Base-by-base conservation (phyloP, 1,139 yeast genomes). In the Magnusiomyces suaveolens region DNA sequence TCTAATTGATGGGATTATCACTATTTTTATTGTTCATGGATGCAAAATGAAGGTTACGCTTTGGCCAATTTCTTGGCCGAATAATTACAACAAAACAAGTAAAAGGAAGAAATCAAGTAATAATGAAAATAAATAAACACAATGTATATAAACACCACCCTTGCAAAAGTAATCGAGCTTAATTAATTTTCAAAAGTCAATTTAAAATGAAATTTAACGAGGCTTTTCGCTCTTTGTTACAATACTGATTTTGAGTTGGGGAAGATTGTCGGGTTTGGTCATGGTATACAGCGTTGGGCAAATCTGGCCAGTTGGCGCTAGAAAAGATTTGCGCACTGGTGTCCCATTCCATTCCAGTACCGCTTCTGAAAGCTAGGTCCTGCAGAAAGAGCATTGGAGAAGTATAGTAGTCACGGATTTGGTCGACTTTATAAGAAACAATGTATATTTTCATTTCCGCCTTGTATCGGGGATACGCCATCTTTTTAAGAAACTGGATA, bases 401-500 rank as follows among this genome's bases (percentile, higher is more conserved):
- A 14, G 57, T 53, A 43, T 55, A 55, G 26, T 39, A 55, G 32
- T 29, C n/a, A n/a, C 20, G 29, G 25, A 39, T 21, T 23, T 36
- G 18, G 6, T 38, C 36, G 21, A 39, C 43, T 25, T 21, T 49
- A n/a, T 46, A 21, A 2, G 57, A 54, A 26, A 55, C 29, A 24
- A 52, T 25, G 48, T 52, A 55, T 16, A 55, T 33, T 29, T 55
- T 55, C 57, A 55, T 55, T 43, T 52, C 49, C 10, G 57, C 57
- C 29, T 55, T 55, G 51, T 55, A 55, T 23, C 57, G 52, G 16
- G 57, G 57, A 47, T 53, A 53, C 2, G 57, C 57, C 52, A 55
- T 55, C 39, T 55, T 50, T 43, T 55, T 55, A 43, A 55, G 48
- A 41, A 43, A 55, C 44, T 51, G 54, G 21, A 55, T 44, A 12